Evolutionary conservation across 106 monocot species (phyloP).

Genomic region (Alisma plantagoaquatica): DNA sequence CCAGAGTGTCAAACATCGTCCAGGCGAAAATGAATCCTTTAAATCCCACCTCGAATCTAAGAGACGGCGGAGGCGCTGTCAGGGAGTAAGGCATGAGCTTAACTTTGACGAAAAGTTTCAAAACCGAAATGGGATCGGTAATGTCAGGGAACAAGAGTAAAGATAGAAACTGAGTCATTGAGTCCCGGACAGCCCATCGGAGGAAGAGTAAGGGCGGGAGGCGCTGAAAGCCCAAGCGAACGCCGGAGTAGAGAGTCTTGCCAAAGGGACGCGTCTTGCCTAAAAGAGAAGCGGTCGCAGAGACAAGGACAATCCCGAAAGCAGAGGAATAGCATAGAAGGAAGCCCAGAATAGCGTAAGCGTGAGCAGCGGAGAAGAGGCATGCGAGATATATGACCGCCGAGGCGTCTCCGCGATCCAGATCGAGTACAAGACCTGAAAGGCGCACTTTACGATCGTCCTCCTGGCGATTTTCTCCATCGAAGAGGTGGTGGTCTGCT

Average conservation of each 20-base stretch:
- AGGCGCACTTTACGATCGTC: background rate
- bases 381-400: constrained; percentile 31
- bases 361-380: constrained; percentile 42
- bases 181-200: constrained; percentile 48
- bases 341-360: constrained; percentile 37
- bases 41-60: constrained; percentile 17
- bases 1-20: constrained; percentile 35
- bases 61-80: constrained; percentile 19
- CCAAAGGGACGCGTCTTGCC: constrained; percentile 5
- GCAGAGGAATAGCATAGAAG: constrained; percentile 35
- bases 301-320: constrained; percentile 41
- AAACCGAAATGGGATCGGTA: constrained; percentile 28
- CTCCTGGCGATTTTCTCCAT: constrained; percentile 2
- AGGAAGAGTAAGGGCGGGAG: constrained; percentile 47
- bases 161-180: constrained; percentile 46
- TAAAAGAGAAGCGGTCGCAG: constrained; percentile 18
- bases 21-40: constrained; percentile 40
- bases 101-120: constrained; percentile 50
- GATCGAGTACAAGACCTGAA: constrained; percentile 9
- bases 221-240: constrained; percentile 25
- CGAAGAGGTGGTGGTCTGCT: no score
- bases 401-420: constrained; percentile 29
- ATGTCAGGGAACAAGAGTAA: constrained; percentile 49
- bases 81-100: constrained; percentile 64
- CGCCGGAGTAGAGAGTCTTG: constrained; percentile 19